phyloP scores from a whole-genome alignment of 1,284 basidiomycete species.

The Fomitopsis palustris region DNA sequence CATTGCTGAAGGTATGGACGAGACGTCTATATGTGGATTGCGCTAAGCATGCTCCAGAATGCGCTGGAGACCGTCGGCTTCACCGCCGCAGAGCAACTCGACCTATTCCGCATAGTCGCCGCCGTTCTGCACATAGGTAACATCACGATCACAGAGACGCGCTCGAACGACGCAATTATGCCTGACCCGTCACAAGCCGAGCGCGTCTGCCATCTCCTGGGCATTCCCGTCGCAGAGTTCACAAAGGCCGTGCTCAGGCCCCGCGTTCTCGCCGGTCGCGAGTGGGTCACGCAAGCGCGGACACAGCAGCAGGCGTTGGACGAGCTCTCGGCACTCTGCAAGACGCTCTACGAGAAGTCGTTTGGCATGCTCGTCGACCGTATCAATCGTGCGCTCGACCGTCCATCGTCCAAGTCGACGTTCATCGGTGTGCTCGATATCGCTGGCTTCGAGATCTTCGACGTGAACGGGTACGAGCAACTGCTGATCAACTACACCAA shows the following conservation, averaged over 20 bases:
- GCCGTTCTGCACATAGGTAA: slow-evolving; percentile 96
- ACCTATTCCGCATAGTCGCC: slow-evolving; percentile 93
- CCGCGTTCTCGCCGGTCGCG: slow-evolving; percentile 89
- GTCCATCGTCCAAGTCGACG: slow-evolving; percentile 88
- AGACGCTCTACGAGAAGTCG: slow-evolving; percentile 97
- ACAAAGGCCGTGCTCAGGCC: slow-evolving; percentile 86
- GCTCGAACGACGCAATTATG: slow-evolving; percentile 88
- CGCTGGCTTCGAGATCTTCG: slow-evolving; percentile 97
- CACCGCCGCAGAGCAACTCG: slow-evolving; percentile 78
- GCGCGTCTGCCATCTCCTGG: slow-evolving; percentile 90
- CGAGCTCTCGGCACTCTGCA: slow-evolving; percentile 90
- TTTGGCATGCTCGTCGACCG: slow-evolving; percentile 93
- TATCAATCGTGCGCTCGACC: slow-evolving; percentile 92
- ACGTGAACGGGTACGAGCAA: slow-evolving; percentile 93
- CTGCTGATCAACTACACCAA: slow-evolving; percentile 99
- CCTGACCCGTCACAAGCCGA: slow-evolving; percentile 81
- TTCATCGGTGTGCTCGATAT: slow-evolving; percentile 99
- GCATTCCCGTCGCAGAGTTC: slow-evolving; percentile 89
- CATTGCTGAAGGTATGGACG: slow-evolving; percentile 58
- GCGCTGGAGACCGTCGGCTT: slow-evolving; percentile 90
- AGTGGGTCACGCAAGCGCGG: slow-evolving; percentile 95
- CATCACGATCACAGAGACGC: slow-evolving; percentile 78
- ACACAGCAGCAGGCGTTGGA: slow-evolving; percentile 92
- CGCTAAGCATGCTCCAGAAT: slow-evolving; percentile 36
- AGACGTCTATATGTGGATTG: not conserved